phyloP scores from a whole-genome alignment of 2,329 filamentous ascomycete genomes.

The Paraconiothyrium brasiliense region DNA sequence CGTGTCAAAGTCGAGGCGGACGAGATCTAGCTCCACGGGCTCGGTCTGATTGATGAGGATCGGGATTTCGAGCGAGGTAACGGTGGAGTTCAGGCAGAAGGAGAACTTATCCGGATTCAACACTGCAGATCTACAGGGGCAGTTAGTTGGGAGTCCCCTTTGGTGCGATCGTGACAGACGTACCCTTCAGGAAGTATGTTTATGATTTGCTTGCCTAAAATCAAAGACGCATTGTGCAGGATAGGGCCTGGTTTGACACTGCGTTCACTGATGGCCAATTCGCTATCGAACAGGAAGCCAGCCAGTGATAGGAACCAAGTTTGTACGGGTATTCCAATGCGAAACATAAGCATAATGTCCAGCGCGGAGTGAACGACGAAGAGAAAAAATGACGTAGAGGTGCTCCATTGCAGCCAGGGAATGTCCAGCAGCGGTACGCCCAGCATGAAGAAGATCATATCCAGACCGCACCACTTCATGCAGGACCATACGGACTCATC shows the following conservation, averaged over 20 bases:
- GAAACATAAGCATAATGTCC: slow-evolving; percentile 92
- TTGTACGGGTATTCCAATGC: slow-evolving; percentile 80
- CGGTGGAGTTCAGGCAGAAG: slow-evolving; percentile 78
- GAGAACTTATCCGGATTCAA: slow-evolving; percentile 83
- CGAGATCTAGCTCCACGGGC: slow-evolving; percentile 87
- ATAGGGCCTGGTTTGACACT: slow-evolving; percentile 89
- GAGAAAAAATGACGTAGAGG: slow-evolving; percentile 73
- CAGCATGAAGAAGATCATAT: slow-evolving; percentile 88
- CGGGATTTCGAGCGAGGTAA: slow-evolving; percentile 72
- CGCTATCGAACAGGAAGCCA: slow-evolving; percentile 89
- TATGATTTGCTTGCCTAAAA: slow-evolving; percentile 95
- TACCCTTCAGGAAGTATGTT: slow-evolving; percentile 95
- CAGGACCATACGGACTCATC: slow-evolving; percentile 89
- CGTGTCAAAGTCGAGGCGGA: slow-evolving; percentile 85
- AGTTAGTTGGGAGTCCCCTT: slow-evolving; percentile 22
- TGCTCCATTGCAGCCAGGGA: slow-evolving; percentile 94
- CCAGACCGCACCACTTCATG: slow-evolving; percentile 90
- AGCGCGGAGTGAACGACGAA: slow-evolving; percentile 76
- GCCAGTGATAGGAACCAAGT: slow-evolving; percentile 76
- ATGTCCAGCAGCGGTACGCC: slow-evolving; percentile 87
- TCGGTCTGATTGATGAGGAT: slow-evolving; percentile 94
- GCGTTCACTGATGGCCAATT: slow-evolving; percentile 91
- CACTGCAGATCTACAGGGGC: slow-evolving; percentile 73
- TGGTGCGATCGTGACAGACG: slow-evolving; percentile 30
- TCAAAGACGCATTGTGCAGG: slow-evolving; percentile 90